Evolutionary conservation across 805 yeast genomes (phyloP), one percentile per base, ranked within the genome.

Genomic region (Saccharomycopsis oosterbeekiorum): DNA sequence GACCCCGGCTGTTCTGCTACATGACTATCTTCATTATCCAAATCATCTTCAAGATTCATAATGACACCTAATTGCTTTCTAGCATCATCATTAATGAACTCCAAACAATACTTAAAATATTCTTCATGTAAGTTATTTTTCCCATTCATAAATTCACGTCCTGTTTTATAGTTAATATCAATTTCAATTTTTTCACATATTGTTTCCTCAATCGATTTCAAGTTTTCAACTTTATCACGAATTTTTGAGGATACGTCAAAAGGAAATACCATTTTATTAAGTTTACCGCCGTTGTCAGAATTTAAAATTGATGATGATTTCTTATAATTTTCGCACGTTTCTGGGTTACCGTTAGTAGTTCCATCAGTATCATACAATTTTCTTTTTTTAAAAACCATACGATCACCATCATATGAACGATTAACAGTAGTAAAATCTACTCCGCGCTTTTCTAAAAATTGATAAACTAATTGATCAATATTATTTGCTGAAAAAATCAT

Each of bases 101-200:
- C 66, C 17, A 64, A 55, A 29, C 63, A 61, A 56, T 65, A 60
- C 29, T 57, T 61, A 55, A 62, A 64, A 29, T 65, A 65, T 6
- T 62, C 53, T 26, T 60, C 60, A 24, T 12, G 34, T 15, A 47
- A 47, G 26, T 47, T 47, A 12, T 47, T 47, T 21, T 47, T 14
- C 4, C 53, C 53, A 47, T 47, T 47, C 2, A 47, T 47, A 15
- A 47, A 47, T 4, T 60, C 61, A 11, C 51, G 10, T 9, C 60
- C 21, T 15, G 59, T 37, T 6, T 62, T 54, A 15, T 55, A 19
- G 50, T 65, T 64, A 21, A 65, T 55, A 19, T 34, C 26, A 36
- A 65, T 57, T 9, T 65, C 67, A 9, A 65, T 50, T 51, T 61
- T 61, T 11, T 43, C 29, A 41, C 64, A 26, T 39, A 65, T 17